Conservation (phyloP, 2,329 filamentous ascomycete species). For the Fusarium phyllophilum region DNA sequence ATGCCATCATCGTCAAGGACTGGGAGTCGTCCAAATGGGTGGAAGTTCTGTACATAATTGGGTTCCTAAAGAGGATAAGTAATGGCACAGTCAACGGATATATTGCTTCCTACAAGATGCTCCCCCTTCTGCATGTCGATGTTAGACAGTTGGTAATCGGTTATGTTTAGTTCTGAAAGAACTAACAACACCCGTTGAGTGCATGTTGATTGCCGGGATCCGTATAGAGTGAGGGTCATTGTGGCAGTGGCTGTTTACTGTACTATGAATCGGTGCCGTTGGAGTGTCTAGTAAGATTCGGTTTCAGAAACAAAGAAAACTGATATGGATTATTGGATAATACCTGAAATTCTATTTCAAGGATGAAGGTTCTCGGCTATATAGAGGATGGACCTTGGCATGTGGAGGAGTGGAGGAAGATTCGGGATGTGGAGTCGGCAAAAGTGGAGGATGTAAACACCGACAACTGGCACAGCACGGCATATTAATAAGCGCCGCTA, state of each 20-base stretch:
- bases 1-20: neutral
- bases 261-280: neutral
- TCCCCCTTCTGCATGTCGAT: neutral
- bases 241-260: neutral
- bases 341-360: too few species aligned
- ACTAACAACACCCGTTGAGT: neutral
- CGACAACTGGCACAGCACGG: neutral
- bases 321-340: fast-evolving
- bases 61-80: neutral
- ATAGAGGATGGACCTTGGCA: neutral
- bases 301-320: neutral
- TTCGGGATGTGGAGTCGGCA: neutral
- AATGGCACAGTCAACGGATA: fast-evolving
- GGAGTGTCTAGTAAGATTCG: neutral
- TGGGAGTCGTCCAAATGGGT: neutral
- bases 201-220: neutral
- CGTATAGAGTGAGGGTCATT: neutral
- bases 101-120: neutral
- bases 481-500: neutral
- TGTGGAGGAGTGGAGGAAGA: neutral
- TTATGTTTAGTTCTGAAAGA: neutral
- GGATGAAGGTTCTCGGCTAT: neutral
- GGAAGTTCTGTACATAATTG: neutral
- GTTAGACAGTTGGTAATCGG: neutral
- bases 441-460: neutral